Base-by-base conservation (phyloP, 305 asterid genomes). In the Coffea humblotiana region DNA sequence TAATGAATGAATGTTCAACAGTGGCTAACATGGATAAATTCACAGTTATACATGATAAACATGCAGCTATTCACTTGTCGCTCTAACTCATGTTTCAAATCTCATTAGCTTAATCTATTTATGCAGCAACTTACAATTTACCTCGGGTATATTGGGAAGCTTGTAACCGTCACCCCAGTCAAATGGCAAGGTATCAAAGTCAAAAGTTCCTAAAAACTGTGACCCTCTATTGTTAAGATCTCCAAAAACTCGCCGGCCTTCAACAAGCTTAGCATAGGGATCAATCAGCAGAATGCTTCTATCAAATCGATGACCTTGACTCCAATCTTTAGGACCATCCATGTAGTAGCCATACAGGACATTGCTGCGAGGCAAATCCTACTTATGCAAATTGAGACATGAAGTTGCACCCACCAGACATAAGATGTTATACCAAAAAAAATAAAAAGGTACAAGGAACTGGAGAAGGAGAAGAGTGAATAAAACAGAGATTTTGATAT, bases 291-390 rank as follows among this genome's bases (percentile, higher is more conserved):
- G 74, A 81, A 83, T 88, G 76, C 84, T 83, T 77, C 73, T 76
- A 85, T 96, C 97, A 88, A 90, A 96, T 67, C 99, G 94, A 88
- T 96, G 97, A 54, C 99, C 99, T 83, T 90, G 90, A 87, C 79
- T 83, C 97, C 98, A 96, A 81, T 85, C 92, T 86, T 71, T 88
- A 75, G 97, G 93, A 80, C 99, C 98, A 87, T 96, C 92, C 63
- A 92, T 80, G 60, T 92, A 96, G 78, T 96, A 96, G 75, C 93
- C 94, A 80, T 96, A 96, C 75, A 87, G 86, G 81, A 96, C 93
- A 80, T 88, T 84, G 82, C 91, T 87, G 64, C 76, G 92, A 54
- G 97, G 94, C 88, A 94, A 83, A 83, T 90, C 98, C 99, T 96
- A 83, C 79, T 43, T 69, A 73, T 52, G 63, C 79, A 49, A 72